These are phyloP conservation scores for Aphanomyces cochlioides DNA, from an alignment of 352 stramenopile species.

Conservation along the genomic window DNA sequence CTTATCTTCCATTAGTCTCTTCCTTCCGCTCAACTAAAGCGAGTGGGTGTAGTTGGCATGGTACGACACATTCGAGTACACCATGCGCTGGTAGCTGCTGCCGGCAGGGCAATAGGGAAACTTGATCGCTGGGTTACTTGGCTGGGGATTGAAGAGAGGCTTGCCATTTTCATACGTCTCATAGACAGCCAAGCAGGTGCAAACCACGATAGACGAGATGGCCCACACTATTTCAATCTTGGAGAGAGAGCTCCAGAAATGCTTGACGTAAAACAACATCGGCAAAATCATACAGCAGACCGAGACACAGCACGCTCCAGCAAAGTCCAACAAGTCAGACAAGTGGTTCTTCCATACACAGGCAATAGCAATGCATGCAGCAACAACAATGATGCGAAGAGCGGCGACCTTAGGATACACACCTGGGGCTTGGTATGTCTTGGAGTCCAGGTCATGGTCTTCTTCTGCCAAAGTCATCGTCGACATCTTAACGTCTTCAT, in stretches of 20 bases:
- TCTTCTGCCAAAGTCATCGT: not conserved
- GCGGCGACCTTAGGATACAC: slow-evolving; percentile 16
- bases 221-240: not conserved
- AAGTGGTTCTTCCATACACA: slow-evolving; percentile 55
- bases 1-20: too few relatives aligned
- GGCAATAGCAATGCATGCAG: slow-evolving; percentile 42
- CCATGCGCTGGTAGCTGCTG: slow-evolving; percentile 12
- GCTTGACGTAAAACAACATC: slow-evolving; percentile 59
- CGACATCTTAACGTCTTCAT: not conserved
- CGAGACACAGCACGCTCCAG: slow-evolving; percentile 54
- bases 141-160: not conserved
- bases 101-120: slow-evolving; percentile 3
- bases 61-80: slow-evolving; percentile 26
- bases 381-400: slow-evolving; percentile 54
- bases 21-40: too few relatives aligned
- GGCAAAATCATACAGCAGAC: slow-evolving; percentile 64
- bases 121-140: not conserved
- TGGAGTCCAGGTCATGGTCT: not conserved
- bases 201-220: not conserved
- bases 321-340: slow-evolving; percentile 63
- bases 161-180: slow-evolving; percentile 9
- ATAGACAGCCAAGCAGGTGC: slow-evolving; percentile 3
- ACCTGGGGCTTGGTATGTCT: slow-evolving; percentile 11
- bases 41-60: not conserved
- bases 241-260: not conserved